Conservation (phyloP, 2,329 filamentous ascomycete species). For the Fusarium sacchari region DNA sequence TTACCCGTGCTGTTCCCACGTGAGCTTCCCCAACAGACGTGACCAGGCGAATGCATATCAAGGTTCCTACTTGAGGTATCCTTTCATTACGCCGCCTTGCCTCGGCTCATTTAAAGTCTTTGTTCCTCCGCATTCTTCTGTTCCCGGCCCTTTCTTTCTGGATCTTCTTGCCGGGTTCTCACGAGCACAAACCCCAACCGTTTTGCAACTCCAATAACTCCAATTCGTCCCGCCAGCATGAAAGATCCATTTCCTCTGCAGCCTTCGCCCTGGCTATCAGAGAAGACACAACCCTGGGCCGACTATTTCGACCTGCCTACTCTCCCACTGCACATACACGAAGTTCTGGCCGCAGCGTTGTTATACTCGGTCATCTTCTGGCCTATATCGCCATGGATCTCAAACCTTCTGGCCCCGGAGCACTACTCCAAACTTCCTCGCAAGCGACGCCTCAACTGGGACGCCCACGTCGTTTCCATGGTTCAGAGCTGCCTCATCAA, state of each 20-base stretch:
- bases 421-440: slow-evolving; percentile 72
- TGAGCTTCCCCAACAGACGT: slow-evolving; percentile 42
- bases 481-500: slow-evolving; percentile 81
- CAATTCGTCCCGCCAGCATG: slow-evolving; percentile 59
- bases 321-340: slow-evolving; percentile 80
- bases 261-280: slow-evolving; percentile 66
- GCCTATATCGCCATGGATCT: slow-evolving; percentile 74
- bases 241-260: slow-evolving; percentile 76
- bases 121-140: neutral
- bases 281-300: slow-evolving; percentile 71
- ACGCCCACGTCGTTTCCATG: slow-evolving; percentile 87
- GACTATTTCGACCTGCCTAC: slow-evolving; percentile 70
- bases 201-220: neutral
- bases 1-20: slow-evolving; percentile 37
- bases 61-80: neutral
- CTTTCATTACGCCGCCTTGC: slow-evolving; percentile 12
- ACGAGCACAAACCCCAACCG: neutral
- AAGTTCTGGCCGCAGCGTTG: slow-evolving; percentile 72
- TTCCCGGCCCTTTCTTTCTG: neutral
- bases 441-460: slow-evolving; percentile 79
- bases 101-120: slow-evolving; percentile 1
- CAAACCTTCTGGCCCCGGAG: slow-evolving; percentile 67
- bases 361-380: slow-evolving; percentile 76
- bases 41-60: slow-evolving; percentile 6
- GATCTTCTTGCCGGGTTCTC: neutral